A percentile compares a stretch with the other conserved stretches of the same genome.
These are phyloP conservation scores for Breynia disticha DNA, from an alignment of 441 rosid species.

Conservation along the genomic window DNA sequence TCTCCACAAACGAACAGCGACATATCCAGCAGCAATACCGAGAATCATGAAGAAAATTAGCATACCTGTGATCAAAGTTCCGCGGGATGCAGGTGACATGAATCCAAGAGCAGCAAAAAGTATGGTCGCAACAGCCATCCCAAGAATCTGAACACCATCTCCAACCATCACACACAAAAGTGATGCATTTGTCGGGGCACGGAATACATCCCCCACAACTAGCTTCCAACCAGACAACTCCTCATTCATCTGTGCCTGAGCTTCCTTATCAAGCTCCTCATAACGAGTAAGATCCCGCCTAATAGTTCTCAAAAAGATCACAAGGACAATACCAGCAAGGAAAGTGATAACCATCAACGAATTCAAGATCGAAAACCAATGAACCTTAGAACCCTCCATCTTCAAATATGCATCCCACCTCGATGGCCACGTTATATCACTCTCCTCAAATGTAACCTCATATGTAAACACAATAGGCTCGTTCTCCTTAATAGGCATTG, in stretches of 20 bases:
- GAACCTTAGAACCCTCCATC: slow-evolving; percentile 84
- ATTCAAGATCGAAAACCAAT: slow-evolving; percentile 68
- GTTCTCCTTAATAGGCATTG: slow-evolving; percentile 62
- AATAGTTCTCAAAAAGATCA: slow-evolving; percentile 69
- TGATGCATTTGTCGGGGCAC: slow-evolving; percentile 51
- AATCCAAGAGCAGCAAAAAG: slow-evolving; percentile 69
- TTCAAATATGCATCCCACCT: slow-evolving; percentile 87
- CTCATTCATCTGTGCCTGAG: slow-evolving; percentile 73
- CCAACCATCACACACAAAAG: slow-evolving; percentile 73
- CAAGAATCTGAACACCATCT: slow-evolving; percentile 71
- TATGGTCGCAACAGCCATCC: slow-evolving; percentile 65
- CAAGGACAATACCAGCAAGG: slow-evolving; percentile 63
- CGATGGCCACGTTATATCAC: slow-evolving; percentile 76
- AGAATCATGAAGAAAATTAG: slow-evolving; percentile 65
- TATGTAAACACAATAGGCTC: slow-evolving; percentile 64
- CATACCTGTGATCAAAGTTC: slow-evolving; percentile 63
- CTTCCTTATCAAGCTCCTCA: slow-evolving; percentile 66
- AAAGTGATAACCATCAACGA: slow-evolving; percentile 70
- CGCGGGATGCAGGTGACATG: slow-evolving; percentile 75
- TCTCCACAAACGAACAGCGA: slow-evolving; percentile 74
- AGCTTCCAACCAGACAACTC: slow-evolving; percentile 85
- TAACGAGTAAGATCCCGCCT: slow-evolving; percentile 63
- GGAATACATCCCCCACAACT: slow-evolving; percentile 70
- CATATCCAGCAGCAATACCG: slow-evolving; percentile 64
- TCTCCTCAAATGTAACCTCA: slow-evolving; percentile 62